A percentile compares a stretch with the other conserved stretches of the same genome.
These are phyloP conservation scores for Talaromyces atroroseus DNA, from an alignment of 2,329 filamentous ascomycete species.

Conservation along the genomic window DNA sequence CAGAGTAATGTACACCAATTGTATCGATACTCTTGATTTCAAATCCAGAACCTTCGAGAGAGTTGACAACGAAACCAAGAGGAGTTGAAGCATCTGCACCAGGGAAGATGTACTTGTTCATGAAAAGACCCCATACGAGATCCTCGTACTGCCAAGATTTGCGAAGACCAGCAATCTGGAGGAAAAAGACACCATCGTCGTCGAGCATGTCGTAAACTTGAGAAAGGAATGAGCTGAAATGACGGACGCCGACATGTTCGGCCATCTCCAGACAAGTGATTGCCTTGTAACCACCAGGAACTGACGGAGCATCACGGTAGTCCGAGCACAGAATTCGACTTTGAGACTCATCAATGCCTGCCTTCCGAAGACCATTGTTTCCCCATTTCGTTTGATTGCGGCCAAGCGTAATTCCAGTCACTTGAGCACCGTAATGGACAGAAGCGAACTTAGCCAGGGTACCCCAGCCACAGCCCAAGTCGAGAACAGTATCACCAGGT, in stretches of 20 bases:
- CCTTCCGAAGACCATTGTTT: slow-evolving; percentile 78
- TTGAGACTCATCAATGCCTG: slow-evolving; percentile 78
- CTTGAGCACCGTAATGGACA: slow-evolving; percentile 80
- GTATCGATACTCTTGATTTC: slow-evolving; percentile 92
- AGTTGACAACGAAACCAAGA: slow-evolving; percentile 78
- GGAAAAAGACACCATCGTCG: slow-evolving; percentile 91
- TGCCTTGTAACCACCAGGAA: slow-evolving; percentile 77
- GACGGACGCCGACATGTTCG: slow-evolving; percentile 93
- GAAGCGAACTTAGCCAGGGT: slow-evolving; percentile 91
- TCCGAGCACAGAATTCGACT: slow-evolving; percentile 92
- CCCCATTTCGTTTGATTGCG: slow-evolving; percentile 97
- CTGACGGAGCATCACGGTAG: slow-evolving; percentile 86
- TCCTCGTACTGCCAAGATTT: slow-evolving; percentile 98
- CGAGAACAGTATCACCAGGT: slow-evolving; percentile 75
- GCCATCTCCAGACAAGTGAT: slow-evolving; percentile 98
- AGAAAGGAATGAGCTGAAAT: slow-evolving; percentile 72
- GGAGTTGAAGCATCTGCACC: slow-evolving; percentile 94
- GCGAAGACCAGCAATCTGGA: slow-evolving; percentile 90
- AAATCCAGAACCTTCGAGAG: slow-evolving; percentile 78
- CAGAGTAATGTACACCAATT: slow-evolving; percentile 93
- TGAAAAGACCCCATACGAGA: slow-evolving; percentile 95
- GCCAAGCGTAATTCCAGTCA: slow-evolving; percentile 87
- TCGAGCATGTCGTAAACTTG: slow-evolving; percentile 95
- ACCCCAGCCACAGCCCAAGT: slow-evolving; percentile 97
- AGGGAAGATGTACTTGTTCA: slow-evolving; percentile 99